Evolutionary conservation across 352 stramenopile genomes (phyloP).

Genomic region (Globisporangium cystogenes): DNA sequence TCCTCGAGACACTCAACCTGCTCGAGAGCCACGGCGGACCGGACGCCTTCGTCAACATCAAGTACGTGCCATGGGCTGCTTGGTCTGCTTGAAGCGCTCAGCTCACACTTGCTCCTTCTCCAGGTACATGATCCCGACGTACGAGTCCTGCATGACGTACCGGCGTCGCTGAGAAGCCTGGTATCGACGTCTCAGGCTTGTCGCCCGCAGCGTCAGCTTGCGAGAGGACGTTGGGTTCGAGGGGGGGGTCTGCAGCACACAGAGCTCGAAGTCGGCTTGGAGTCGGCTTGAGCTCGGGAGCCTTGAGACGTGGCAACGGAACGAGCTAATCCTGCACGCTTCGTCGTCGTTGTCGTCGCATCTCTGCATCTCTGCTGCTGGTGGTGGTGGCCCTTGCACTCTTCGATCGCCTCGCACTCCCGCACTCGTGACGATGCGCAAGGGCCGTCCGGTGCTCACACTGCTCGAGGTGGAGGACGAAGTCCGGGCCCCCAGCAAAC

Average conservation of each 20-base stretch:
- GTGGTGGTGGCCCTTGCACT: background rate
- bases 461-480: conserved; percentile 16
- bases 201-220: too few species aligned
- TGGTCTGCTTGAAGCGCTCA: background rate
- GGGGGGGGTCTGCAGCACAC: too few species aligned
- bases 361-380: background rate
- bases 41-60: conserved; percentile 94
- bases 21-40: conserved; percentile 80
- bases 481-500: conserved; percentile 8
- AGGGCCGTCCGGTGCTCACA: conserved; percentile 13
- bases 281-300: background rate
- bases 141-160: conserved; percentile 84
- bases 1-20: conserved; percentile 87
- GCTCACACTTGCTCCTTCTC: background rate
- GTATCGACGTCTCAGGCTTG: too few species aligned
- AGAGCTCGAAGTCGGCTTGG: too few species aligned
- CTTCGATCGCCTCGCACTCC: background rate
- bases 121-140: conserved; percentile 95
- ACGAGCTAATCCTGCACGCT: background rate
- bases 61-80: conserved; percentile 31
- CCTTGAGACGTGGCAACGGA: too few species aligned
- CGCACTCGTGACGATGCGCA: conserved; percentile 8
- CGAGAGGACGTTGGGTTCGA: too few species aligned
- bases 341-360: too few species aligned
- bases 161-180: conserved; percentile 5